These are phyloP conservation scores for Aspergillus haitiensis DNA, from an alignment of 495 filamentous ascomycete species.

Conservation along the genomic window DNA sequence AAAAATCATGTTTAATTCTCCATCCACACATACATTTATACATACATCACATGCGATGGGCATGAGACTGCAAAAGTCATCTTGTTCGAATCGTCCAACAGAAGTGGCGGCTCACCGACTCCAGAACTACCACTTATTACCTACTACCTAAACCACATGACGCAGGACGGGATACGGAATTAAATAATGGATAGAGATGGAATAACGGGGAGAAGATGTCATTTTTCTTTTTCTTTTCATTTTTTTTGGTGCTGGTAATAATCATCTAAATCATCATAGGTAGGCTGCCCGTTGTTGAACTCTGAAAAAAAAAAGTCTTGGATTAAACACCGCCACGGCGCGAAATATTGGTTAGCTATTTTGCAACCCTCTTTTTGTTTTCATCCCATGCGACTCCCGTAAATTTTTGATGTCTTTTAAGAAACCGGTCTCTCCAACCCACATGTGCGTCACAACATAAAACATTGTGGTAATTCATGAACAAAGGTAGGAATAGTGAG, in stretches of 20 bases:
- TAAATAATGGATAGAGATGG: background rate
- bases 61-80: no score
- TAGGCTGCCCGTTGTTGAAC: slow-evolving; percentile 30
- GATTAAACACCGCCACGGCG: slow-evolving; percentile 52
- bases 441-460: slow-evolving; percentile 43
- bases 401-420: slow-evolving; percentile 29
- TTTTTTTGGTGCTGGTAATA: no score
- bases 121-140: no score
- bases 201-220: background rate
- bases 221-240: background rate
- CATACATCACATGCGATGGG: no score
- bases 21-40: no score
- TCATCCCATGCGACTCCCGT: slow-evolving; percentile 46
- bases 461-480: slow-evolving; percentile 33
- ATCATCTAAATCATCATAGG: slow-evolving; percentile 7
- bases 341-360: slow-evolving; percentile 49
- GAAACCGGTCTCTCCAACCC: slow-evolving; percentile 33
- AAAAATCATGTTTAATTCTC: no score
- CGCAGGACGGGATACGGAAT: background rate
- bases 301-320: slow-evolving; percentile 46
- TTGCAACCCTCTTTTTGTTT: slow-evolving; percentile 32
- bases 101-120: no score
- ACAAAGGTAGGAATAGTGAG: slow-evolving; percentile 30
- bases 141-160: no score
- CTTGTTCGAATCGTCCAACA: no score